Percentiles rank a stretch among this genome's conserved stretches.
Conservation (phyloP, 331 rosid species). For the Rosa hybrid region DNA sequence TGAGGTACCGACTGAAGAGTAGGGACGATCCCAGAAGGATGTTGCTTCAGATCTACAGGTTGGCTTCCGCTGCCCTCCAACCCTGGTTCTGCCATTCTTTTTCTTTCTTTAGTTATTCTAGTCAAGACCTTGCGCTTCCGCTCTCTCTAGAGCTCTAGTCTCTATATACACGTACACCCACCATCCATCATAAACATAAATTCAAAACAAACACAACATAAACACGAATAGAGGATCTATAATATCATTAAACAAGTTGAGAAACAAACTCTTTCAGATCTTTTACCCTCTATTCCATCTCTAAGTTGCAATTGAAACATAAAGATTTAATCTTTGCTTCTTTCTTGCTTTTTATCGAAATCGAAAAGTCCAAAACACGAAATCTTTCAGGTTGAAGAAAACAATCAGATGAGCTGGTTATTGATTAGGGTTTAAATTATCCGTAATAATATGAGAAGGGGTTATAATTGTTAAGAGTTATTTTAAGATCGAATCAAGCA, state of each 20-base stretch:
- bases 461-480: not conserved
- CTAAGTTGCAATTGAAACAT: not conserved
- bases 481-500: not conserved
- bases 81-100: slow-evolving; percentile 73
- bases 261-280: not conserved
- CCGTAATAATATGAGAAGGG: not conserved
- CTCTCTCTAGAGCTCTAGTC: not conserved
- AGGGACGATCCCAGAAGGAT: slow-evolving; percentile 96
- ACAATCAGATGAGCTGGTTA: not conserved
- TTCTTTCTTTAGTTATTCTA: no score
- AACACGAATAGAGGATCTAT: no score
- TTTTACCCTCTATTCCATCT: not conserved
- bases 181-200: no score
- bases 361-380: not conserved
- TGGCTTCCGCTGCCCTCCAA: slow-evolving; percentile 85
- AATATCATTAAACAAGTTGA: no score
- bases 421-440: not conserved
- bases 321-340: not conserved
- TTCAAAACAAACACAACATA: not conserved
- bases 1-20: slow-evolving; percentile 84
- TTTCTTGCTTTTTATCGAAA: no score
- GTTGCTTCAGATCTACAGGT: slow-evolving; percentile 75
- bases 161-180: no score
- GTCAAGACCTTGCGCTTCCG: not conserved
- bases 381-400: not conserved